Percentiles rank a stretch among this genome's conserved stretches.
Evolutionary conservation across 2,329 filamentous ascomycete genomes (phyloP).

Genomic region (Talaromyces albobiverticillius): DNA sequence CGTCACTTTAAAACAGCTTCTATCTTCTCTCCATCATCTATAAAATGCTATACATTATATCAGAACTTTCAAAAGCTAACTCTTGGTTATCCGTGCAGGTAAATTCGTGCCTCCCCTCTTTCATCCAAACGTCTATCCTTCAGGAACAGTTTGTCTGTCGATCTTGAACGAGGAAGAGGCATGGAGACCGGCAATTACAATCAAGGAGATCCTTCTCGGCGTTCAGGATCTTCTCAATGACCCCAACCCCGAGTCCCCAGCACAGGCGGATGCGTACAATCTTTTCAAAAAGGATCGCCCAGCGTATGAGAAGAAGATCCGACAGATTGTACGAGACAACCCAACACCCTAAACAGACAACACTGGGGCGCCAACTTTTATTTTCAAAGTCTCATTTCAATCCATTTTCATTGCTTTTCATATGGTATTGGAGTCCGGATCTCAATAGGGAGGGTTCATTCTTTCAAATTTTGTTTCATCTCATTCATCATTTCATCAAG

Average conservation of each 20-base stretch:
- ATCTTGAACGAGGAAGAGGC: constrained; percentile 98
- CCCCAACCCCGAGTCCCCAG: constrained; percentile 93
- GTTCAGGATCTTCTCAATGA: constrained; percentile 96
- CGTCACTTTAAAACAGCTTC: neutral
- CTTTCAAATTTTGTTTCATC: neutral
- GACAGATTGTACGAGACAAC: constrained; percentile 84
- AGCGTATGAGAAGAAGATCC: constrained; percentile 87
- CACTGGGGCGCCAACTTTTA: neutral
- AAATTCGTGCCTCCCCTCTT: constrained; percentile 96
- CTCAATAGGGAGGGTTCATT: neutral
- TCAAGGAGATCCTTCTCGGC: constrained; percentile 94
- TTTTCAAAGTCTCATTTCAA: neutral
- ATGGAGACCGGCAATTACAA: constrained; percentile 97
- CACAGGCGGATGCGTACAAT: constrained; percentile 96
- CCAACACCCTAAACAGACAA: constrained; percentile 60
- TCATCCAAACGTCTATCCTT: constrained; percentile 98
- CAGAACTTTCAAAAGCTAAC: neutral
- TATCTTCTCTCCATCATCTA: neutral
- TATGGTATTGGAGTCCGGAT: neutral
- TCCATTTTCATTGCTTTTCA: neutral
- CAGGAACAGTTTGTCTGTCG: constrained; percentile 92
- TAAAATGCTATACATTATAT: too few species aligned
- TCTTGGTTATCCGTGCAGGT: constrained; percentile 53
- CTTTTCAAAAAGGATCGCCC: constrained; percentile 85
- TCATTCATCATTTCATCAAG: neutral